These are phyloP conservation scores for Phytophthora megakarya DNA, from an alignment of 352 stramenopile species.

Conservation along the genomic window DNA sequence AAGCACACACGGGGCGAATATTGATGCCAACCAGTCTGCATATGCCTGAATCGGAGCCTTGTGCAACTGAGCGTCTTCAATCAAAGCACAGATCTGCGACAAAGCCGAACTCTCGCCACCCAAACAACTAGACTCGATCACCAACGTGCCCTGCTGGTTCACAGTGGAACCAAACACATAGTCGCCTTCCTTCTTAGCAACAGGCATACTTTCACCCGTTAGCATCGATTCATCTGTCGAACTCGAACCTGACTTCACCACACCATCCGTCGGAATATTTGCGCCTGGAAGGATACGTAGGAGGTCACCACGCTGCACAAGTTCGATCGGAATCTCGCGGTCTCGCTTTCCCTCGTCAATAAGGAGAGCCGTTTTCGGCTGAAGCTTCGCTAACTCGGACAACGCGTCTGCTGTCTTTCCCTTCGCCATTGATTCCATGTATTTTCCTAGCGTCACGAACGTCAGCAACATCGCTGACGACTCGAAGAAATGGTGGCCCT, in stretches of 20 bases:
- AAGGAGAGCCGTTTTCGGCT: conserved; percentile 80
- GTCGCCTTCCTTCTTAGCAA: conserved; percentile 76
- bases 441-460: conserved; percentile 89
- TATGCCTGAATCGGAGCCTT: conserved; percentile 90
- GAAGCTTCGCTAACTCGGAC: conserved; percentile 71
- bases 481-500: conserved; percentile 89
- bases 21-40: conserved; percentile 51
- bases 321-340: conserved; percentile 77
- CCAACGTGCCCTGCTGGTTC: conserved; percentile 81
- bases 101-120: conserved; percentile 71
- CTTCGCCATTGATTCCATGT: conserved; percentile 90
- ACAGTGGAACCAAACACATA: conserved; percentile 88
- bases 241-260: conserved; percentile 73
- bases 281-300: conserved; percentile 72
- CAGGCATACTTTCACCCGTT: conserved; percentile 89
- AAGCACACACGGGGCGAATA: conserved; percentile 37
- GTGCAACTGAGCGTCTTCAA: conserved; percentile 86
- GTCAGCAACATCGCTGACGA: conserved; percentile 87
- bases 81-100: conserved; percentile 81
- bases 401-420: conserved; percentile 82
- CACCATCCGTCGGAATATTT: conserved; percentile 83
- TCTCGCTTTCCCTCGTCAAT: conserved; percentile 57
- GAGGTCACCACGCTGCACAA: conserved; percentile 83
- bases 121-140: conserved; percentile 86
- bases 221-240: conserved; percentile 83